Evolutionary conservation across 2,329 filamentous ascomycete species (phyloP), one percentile per base, ranked within the genome.

Genomic region (Exophiala lecanii-corni): DNA sequence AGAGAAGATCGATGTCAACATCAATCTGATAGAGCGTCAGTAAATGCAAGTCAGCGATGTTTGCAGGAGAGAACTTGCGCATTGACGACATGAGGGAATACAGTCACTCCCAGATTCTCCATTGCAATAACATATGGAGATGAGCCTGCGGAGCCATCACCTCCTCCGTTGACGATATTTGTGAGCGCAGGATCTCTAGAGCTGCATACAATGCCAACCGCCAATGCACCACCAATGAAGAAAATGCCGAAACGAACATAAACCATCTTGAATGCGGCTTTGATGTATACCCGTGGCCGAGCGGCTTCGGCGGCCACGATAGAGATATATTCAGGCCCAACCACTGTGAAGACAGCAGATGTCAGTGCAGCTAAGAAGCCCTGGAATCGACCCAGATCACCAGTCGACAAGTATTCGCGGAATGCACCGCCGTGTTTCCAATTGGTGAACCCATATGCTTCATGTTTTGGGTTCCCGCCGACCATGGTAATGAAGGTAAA

Each of bases 401-500:
- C 85, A 0, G 69, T 68, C 7, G 71, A 73, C 53, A 82, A 78
- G 31, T 82, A 72, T 47, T 79, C 73, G 3, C 76, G 74, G 57
- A 89, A 87, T 0, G 83, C 71, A 1, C 84, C 61, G 0, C 84
- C 83, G 19, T 68, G 50, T 4, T 56, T 61, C 68, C 79, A 84
- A 56, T 80, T 76, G 12, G 79, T 73, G 58, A 89, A 89, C 1
- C 84, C 84, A 49, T 85, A 84, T 0, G 73, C 68, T 54, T 87
- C 81, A 38, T 76, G 70, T 1, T 77, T 60, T 0, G 86, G 86
- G 55, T 89, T 89, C 2, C 83, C 86, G 5, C 86, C 86, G 0
- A 91, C 69, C 81, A 89, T 89, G 45, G 82, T 80, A 47, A 92
- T 71, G 55, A 92, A 86, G 2, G 86, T 89, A 65, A 84, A 86